Conservation (phyloP, 2,329 filamentous ascomycete species). For the Chaetomium sp. region DNA sequence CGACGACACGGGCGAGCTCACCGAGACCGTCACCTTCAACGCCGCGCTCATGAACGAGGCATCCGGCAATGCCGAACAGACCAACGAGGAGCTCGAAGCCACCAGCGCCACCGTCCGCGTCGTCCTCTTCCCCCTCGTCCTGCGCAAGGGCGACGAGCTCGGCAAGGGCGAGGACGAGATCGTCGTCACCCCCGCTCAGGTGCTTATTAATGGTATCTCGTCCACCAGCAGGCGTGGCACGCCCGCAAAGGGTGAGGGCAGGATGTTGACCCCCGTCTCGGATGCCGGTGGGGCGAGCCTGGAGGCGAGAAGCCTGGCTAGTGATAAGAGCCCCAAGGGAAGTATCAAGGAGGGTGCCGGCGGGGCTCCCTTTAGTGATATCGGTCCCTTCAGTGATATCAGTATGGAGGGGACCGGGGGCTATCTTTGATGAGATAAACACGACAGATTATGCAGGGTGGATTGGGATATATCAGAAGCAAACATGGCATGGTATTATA, state of each 20-base stretch:
- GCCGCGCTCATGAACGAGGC: slow-evolving; percentile 93
- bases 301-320: slow-evolving; percentile 30
- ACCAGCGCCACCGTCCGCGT: slow-evolving; percentile 79
- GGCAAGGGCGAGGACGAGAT: slow-evolving; percentile 91
- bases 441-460: not conserved
- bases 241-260: slow-evolving; percentile 32
- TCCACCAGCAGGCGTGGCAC: slow-evolving; percentile 16
- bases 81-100: slow-evolving; percentile 77
- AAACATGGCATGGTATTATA: not conserved
- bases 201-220: slow-evolving; percentile 66
- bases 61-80: slow-evolving; percentile 45
- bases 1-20: slow-evolving; percentile 86
- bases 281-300: slow-evolving; percentile 53
- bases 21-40: slow-evolving; percentile 88
- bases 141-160: slow-evolving; percentile 89
- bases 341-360: not conserved
- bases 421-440: slow-evolving; percentile 22
- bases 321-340: slow-evolving; percentile 17
- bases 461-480: not conserved
- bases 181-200: slow-evolving; percentile 92
- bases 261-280: slow-evolving; percentile 52
- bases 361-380: not conserved
- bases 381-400: slow-evolving; percentile 40
- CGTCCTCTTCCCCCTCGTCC: slow-evolving; percentile 92
- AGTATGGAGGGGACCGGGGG: slow-evolving; percentile 39